Conservation (phyloP, 2,329 filamentous ascomycete species). For the Colletotrichum costaricense region DNA sequence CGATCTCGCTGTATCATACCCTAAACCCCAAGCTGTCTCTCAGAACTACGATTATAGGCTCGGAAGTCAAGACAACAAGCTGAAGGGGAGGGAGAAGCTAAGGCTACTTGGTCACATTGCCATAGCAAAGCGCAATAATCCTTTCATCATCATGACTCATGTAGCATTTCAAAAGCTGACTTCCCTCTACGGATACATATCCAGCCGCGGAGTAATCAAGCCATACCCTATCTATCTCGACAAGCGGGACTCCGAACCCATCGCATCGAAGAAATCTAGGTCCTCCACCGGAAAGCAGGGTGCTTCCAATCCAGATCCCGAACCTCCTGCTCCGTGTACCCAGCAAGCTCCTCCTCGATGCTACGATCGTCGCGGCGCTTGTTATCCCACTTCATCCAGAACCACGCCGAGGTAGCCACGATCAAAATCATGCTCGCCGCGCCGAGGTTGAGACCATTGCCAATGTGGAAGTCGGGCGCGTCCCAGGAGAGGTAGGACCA, state of each 20-base stretch:
- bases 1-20: too few species aligned
- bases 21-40: too few species aligned
- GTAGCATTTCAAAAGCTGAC: neutral
- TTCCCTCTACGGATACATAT: too few species aligned
- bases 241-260: neutral
- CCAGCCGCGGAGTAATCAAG: too few species aligned
- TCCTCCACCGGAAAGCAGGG: slow-evolving; percentile 72
- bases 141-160: neutral
- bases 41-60: too few species aligned
- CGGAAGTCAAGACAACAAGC: too few species aligned
- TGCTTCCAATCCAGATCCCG: slow-evolving; percentile 76
- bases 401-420: slow-evolving; percentile 55
- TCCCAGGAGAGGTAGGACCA: slow-evolving; percentile 75
- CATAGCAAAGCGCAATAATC: neutral
- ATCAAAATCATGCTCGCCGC: slow-evolving; percentile 65
- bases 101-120: neutral
- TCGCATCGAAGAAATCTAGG: neutral
- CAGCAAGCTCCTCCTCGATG: slow-evolving; percentile 67
- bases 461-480: slow-evolving; percentile 74
- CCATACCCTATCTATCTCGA: neutral
- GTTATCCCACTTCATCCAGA: slow-evolving; percentile 73
- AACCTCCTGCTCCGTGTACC: slow-evolving; percentile 63
- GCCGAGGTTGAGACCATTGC: slow-evolving; percentile 76
- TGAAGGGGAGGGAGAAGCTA: too few species aligned
- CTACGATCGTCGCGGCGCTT: slow-evolving; percentile 64